Base-by-base conservation (phyloP, 2,329 filamentous ascomycete species). In the Hypoxylon rubiginosum region DNA sequence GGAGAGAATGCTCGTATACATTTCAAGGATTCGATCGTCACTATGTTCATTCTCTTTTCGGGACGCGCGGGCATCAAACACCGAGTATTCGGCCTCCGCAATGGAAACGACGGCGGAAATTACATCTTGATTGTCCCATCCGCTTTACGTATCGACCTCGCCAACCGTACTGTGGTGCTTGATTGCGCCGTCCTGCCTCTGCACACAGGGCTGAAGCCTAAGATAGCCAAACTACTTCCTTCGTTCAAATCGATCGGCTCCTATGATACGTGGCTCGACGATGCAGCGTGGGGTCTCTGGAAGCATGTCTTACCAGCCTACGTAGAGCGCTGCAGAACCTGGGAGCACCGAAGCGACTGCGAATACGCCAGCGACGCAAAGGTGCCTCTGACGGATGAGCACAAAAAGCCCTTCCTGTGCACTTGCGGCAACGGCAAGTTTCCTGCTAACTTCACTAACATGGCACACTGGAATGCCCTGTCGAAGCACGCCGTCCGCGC, bases 201-300 rank as follows among this genome's bases (percentile, higher is more conserved):
- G 6, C 82, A 82, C 0, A 59, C 17, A 7, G 41, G 63, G 9
- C 69, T 80, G 3, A 66, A 83, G 3, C 66, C 68, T 2, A 64
- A 72, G 43, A 66, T 83, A 19, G 73, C 78, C 19, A 62, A 72
- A 0, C 83, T 84, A 66, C 72, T 84, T 17, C 11, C 17, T 10
- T 19, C n/a, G 39, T 11, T 7, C 5, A 15, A 2, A 10, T 9
- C 5, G 41, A 8, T 4, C 17, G 41, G 11, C 4, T 10, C 2
- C 13, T 17, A 5, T 7, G n/a, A 24, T 13, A 9, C 11, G 1
- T 24, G 17, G 7, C 78, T 83, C 2, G 76, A 83, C 28, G 85
- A 86, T 5, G 83, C 81, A 24, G 90, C 91, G 39, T 77, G 93
- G 5, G 75, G 84, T 2, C 74, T 84, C 6, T 86, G 83, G 84